Evolutionary conservation across 1,284 basidiomycete genomes (phyloP), one percentile per base, ranked within the genome.

Genomic region (Ceratobasidium sp.): DNA sequence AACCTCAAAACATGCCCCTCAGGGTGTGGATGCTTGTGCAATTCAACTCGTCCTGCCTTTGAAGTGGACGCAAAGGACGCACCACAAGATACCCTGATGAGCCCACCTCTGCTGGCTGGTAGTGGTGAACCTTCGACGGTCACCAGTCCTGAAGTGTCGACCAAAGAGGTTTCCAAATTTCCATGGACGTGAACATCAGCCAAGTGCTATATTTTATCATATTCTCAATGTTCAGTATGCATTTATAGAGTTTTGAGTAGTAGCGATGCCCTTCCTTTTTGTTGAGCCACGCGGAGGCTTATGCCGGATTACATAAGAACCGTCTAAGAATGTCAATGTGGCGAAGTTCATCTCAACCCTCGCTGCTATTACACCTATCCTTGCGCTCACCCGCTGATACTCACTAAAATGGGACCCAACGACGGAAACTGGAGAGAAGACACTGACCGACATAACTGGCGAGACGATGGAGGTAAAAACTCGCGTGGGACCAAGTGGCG

Each of bases 21-120:
- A 43, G 75, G 75, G 7, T 76, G 75, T 50, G 75, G 75, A 23
- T 76, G 75, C 47, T 9, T 26, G 9, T 76, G 75, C 23, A 26
- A 21, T 18, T 55, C 52, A 18, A n/a, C 66, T 18, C 50, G 26
- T 7, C 11, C 66, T 18, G 35, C n/a, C 2, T 69, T 69, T 21
- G 66, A 69, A 18, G 52, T 69, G 16, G 38, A 47, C n/a, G 30
- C 66, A 2, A 57, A 57, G 47, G 66, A 69, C 26, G 66, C 66
- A 4, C 66, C 66, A 26, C 21, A 21, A 23, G 49, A 57, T 46
- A 2, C 23, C 1, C 44, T 26, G 1, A 32, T 46, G 35, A 57
- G 41, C 26, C 52, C 66, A 11, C 66, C 66, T 28, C 52, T 55
- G n/a, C 28, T 52, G 23, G 43, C 52, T 28, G 52, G 52, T 14